Conservation (phyloP, 768 basidiomycete species). For the Pilatotrama ljubarskyi region DNA sequence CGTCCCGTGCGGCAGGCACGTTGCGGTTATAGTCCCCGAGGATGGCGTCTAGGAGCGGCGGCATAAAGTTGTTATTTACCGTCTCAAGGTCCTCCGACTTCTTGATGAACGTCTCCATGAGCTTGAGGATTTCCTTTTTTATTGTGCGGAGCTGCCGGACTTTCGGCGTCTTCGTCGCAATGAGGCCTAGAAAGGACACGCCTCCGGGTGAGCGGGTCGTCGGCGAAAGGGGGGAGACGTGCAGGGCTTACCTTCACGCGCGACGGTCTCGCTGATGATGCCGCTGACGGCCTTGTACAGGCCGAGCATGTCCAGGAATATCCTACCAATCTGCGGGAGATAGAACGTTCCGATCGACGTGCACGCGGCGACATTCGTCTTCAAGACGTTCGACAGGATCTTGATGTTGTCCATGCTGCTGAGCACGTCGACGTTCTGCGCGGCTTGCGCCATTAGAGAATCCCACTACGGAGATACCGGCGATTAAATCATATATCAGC, state of each 20-base stretch:
- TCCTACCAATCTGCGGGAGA: constrained; percentile 91
- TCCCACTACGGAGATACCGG: constrained; percentile 73
- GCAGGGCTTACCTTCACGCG: constrained; percentile 65
- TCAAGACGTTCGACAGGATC: constrained; percentile 93
- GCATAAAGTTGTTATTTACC: constrained; percentile 90
- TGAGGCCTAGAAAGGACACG: constrained; percentile 62
- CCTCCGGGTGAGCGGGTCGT: constrained; percentile 1
- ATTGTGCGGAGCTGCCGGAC: constrained; percentile 92
- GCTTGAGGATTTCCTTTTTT: constrained; percentile 96
- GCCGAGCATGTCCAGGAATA: constrained; percentile 98
- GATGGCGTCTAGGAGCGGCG: constrained; percentile 92
- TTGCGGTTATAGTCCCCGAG: constrained; percentile 97
- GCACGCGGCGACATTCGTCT: constrained; percentile 98
- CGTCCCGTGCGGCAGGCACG: constrained; percentile 90
- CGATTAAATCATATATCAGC: background rate
- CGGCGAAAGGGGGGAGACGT: background rate
- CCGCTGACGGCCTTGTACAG: constrained; percentile 96
- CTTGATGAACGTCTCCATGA: constrained; percentile 97
- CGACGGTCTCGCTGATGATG: constrained; percentile 92
- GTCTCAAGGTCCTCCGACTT: constrained; percentile 96
- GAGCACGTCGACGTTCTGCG: constrained; percentile 88
- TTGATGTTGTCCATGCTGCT: constrained; percentile 93
- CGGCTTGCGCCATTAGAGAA: constrained; percentile 93
- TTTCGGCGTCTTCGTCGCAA: constrained; percentile 97
- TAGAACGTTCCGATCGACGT: constrained; percentile 97